Base-by-base conservation (phyloP, 192 early-diverging fungal species). In the Podila clonocystis region DNA sequence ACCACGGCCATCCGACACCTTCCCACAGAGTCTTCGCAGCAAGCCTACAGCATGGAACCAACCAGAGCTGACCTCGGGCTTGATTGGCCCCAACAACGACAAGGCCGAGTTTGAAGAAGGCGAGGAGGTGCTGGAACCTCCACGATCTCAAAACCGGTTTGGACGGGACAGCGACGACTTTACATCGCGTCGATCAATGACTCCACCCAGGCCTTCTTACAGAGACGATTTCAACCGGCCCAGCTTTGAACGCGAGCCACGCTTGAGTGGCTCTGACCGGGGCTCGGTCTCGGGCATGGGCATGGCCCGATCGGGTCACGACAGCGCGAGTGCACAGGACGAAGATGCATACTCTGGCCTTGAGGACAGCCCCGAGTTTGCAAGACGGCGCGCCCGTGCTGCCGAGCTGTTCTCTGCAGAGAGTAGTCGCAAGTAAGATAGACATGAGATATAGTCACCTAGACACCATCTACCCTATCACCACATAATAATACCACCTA, bases 381-480 rank as follows among this genome's bases (percentile, higher is more conserved):
- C 77, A 17, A 70, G 71, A 15, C 70, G 77, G 6, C 77, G 77
- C 61, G 77, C 77, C 7, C 77, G 77, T 57, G 77, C 77, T 49
- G 77, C 77, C 12, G 77, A 80, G 58, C 52, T 80, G 30, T 80
- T 80, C 58, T 72, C 77, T 3, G 77, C 77, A 1, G 70, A 80
- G 29, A 31, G 75, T 30, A 36, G 24, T 61, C 70, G 77, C 17
- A 70, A 61, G 36, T 80, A 80, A 57, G 15, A 17, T 30, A 15
- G 30, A 19, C n/a, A 28, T 1, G 15, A 12, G 13, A 11, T 11
- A 9, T 36, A 15, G 41, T 45, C 41, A 3, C 2, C 15, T 0
- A 45, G 13, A 2, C 41, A 45, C 12, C 34, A 45, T 17, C 41
- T 45, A 12, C 2, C 41, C 12, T 41, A 41, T 41, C 41, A 13